phyloP scores from a whole-genome alignment of 2,329 filamentous ascomycete species.

The Ophiostoma sp. region DNA sequence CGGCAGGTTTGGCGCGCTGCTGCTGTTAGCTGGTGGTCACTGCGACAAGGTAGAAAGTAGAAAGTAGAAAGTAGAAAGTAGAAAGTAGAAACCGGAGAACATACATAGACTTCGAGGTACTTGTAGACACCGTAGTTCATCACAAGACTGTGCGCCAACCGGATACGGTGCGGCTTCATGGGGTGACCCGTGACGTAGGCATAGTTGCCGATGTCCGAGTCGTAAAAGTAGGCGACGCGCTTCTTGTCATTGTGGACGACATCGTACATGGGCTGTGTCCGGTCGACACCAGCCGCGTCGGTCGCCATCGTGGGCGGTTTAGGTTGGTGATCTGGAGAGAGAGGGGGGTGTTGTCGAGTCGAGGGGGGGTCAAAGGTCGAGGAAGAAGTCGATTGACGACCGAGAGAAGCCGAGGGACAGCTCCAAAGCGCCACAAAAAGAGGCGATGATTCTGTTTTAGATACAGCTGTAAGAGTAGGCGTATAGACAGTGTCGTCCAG shows the following conservation, averaged over 20 bases:
- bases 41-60: slow-evolving; percentile 28
- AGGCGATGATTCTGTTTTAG: neutral
- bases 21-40: slow-evolving; percentile 18
- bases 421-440: neutral
- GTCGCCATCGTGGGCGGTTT: slow-evolving; percentile 27
- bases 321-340: neutral
- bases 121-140: slow-evolving; percentile 95
- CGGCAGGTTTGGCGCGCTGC: slow-evolving; percentile 79
- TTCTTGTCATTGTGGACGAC: slow-evolving; percentile 48
- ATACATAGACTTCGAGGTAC: slow-evolving; percentile 91
- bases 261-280: slow-evolving; percentile 17
- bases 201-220: slow-evolving; percentile 97
- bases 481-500: neutral
- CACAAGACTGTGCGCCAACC: slow-evolving; percentile 89
- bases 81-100: slow-evolving; percentile 34
- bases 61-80: slow-evolving; percentile 28
- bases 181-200: slow-evolving; percentile 94
- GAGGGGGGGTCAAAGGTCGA: neutral
- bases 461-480: neutral
- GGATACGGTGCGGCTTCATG: slow-evolving; percentile 97
- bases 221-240: slow-evolving; percentile 97
- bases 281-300: slow-evolving; percentile 31
- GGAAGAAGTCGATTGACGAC: neutral
- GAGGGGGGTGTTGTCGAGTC: neutral
- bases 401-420: neutral